Percentiles rank a stretch among this genome's conserved stretches.
phyloP scores from a whole-genome alignment of 1,139 yeast genomes.

The Candida sojae region DNA sequence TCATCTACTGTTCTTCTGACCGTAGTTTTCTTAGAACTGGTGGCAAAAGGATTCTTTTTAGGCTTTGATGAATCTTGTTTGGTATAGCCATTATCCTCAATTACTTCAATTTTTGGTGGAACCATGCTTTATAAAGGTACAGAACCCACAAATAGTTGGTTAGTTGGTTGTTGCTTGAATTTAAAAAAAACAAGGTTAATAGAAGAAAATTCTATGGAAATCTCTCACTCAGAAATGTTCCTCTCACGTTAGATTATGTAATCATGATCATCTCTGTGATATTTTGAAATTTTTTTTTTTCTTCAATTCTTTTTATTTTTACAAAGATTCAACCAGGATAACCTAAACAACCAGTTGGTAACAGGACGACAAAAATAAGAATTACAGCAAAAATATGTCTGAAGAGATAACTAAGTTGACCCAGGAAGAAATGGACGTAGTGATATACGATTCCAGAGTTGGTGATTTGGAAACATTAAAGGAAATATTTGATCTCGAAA shows the following conservation, averaged over 20 bases:
- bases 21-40: slow-evolving; percentile 26
- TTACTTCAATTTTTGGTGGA: slow-evolving; percentile 32
- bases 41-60: slow-evolving; percentile 36
- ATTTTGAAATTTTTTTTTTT: neutral
- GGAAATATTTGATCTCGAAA: slow-evolving; percentile 52
- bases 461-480: slow-evolving; percentile 80
- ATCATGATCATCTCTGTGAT: neutral
- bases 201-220: neutral
- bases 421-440: slow-evolving; percentile 81
- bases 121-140: neutral
- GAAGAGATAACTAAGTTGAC: slow-evolving; percentile 17
- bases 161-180: too few species aligned
- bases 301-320: neutral
- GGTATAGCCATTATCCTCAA: slow-evolving; percentile 9
- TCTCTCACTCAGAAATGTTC: neutral
- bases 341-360: too few species aligned
- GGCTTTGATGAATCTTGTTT: slow-evolving; percentile 2
- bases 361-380: too few species aligned
- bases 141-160: too few species aligned
- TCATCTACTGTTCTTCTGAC: slow-evolving; percentile 36
- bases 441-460: slow-evolving; percentile 79
- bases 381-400: slow-evolving; percentile 1
- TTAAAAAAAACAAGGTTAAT: neutral
- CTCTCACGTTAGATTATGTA: neutral
- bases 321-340: neutral